These are phyloP conservation scores for Cytospora paraplurivora DNA, from an alignment of 2,329 filamentous ascomycete species.

Conservation along the genomic window DNA sequence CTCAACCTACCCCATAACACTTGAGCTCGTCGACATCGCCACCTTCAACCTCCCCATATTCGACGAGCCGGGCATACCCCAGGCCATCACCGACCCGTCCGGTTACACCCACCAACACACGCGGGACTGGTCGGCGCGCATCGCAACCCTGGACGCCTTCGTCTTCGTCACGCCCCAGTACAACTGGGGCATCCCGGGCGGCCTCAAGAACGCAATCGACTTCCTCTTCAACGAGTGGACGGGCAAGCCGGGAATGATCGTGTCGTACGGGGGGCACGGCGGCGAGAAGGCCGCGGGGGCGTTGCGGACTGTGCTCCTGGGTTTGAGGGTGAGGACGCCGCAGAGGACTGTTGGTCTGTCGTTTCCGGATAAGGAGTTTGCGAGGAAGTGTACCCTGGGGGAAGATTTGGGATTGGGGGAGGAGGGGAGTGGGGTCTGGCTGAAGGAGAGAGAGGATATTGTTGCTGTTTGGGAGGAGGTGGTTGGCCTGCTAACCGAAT, in stretches of 20 bases:
- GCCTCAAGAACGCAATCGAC: constrained; percentile 55
- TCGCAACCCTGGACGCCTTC: constrained; percentile 39
- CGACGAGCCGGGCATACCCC: constrained; percentile 40
- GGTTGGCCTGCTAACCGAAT: constrained; percentile 17
- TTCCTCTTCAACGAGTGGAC: constrained; percentile 54
- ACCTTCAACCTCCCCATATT: constrained; percentile 40
- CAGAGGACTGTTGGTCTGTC: constrained; percentile 33
- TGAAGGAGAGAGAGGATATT: constrained; percentile 29
- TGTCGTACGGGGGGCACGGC: constrained; percentile 50
- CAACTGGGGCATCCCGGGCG: constrained; percentile 51
- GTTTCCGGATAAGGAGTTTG: constrained; percentile 30
- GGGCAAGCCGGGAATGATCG: constrained; percentile 49
- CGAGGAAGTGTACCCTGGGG: constrained; percentile 23
- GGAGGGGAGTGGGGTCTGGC: constrained; percentile 23
- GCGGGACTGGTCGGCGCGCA: constrained; percentile 39
- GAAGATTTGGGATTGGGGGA: constrained; percentile 28
- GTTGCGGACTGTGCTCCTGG: constrained; percentile 33
- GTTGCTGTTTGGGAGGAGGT: constrained; percentile 31
- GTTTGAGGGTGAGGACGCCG: constrained; percentile 32
- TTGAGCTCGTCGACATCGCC: constrained; percentile 37
- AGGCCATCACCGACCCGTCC: constrained; percentile 33
- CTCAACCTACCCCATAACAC: constrained; percentile 35
- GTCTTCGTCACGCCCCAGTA: constrained; percentile 43
- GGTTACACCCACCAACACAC: constrained; percentile 40
- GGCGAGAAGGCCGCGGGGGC: constrained; percentile 36